Conservation (phyloP, 2,329 filamentous ascomycete species). For the Phyllosticta citrichinensis region DNA sequence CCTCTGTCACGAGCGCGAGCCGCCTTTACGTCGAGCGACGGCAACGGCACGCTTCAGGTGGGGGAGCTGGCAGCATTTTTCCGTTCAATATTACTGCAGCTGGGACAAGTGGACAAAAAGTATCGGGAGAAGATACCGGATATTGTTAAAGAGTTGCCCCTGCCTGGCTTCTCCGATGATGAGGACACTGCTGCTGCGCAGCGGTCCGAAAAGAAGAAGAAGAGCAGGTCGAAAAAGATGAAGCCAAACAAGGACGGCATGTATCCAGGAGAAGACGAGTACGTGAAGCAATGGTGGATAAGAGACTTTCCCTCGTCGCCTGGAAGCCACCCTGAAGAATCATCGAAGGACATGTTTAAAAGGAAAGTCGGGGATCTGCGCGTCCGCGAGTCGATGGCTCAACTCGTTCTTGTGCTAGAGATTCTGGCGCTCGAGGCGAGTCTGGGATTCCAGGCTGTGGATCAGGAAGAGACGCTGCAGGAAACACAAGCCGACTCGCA, state of each 20-base stretch:
- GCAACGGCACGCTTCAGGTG: conserved; percentile 49
- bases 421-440: conserved; percentile 57
- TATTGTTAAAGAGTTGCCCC: conserved; percentile 49
- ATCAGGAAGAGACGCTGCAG: conserved; percentile 13
- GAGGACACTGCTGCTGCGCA: conserved; percentile 22
- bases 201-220: conserved; percentile 32
- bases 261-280: conserved; percentile 55
- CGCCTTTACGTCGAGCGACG: conserved; percentile 53
- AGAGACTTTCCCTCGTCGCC: conserved; percentile 13
- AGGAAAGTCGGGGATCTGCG: conserved; percentile 56
- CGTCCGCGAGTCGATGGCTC: conserved; percentile 67
- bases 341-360: conserved; percentile 48
- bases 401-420: conserved; percentile 71
- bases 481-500: conserved; percentile 14
- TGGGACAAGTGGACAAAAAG: conserved; percentile 65
- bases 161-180: conserved; percentile 36
- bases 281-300: conserved; percentile 63
- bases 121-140: conserved; percentile 61
- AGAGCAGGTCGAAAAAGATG: conserved; percentile 51
- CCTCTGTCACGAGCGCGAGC: conserved; percentile 66
- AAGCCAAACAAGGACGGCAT: conserved; percentile 59
- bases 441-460: conserved; percentile 25
- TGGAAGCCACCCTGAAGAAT: conserved; percentile 4
- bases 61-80: conserved; percentile 57
- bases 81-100: conserved; percentile 57